phyloP scores from a whole-genome alignment of 2,329 filamentous ascomycete genomes.

The Microcera coccophila region DNA sequence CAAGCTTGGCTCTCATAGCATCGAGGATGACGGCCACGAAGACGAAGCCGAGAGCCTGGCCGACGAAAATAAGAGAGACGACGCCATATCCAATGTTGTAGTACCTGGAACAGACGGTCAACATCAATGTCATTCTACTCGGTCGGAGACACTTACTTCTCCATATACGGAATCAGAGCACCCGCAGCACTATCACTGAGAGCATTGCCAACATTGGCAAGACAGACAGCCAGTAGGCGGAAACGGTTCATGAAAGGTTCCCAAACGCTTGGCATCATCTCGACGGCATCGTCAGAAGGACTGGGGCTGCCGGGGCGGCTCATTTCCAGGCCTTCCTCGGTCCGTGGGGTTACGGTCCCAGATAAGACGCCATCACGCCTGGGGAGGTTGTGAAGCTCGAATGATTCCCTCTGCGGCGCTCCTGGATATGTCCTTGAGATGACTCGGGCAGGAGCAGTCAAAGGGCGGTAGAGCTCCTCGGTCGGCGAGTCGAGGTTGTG shows the following conservation, averaged over 20 bases:
- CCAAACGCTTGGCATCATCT: constrained; percentile 54
- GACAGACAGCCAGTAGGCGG: constrained; percentile 59
- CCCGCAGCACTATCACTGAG: constrained; percentile 73
- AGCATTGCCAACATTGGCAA: constrained; percentile 65
- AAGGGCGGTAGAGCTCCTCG: constrained; percentile 21
- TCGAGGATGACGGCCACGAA: constrained; percentile 67
- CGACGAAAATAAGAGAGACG: constrained; percentile 78
- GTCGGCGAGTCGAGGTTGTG: constrained; percentile 11
- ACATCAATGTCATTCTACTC: neutral
- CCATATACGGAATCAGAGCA: constrained; percentile 77
- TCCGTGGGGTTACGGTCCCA: constrained; percentile 8
- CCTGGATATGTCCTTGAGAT: constrained; percentile 39
- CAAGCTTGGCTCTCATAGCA: constrained; percentile 56
- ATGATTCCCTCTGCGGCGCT: constrained; percentile 31
- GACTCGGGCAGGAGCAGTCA: constrained; percentile 33
- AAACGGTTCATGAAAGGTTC: constrained; percentile 66
- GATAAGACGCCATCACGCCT: constrained; percentile 5
- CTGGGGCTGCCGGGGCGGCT: constrained; percentile 49
- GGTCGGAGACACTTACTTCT: constrained; percentile 42
- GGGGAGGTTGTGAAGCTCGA: constrained; percentile 28
- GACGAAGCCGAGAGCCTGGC: constrained; percentile 74
- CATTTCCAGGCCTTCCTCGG: constrained; percentile 43
- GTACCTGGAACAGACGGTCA: constrained; percentile 36
- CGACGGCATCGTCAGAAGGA: constrained; percentile 36
- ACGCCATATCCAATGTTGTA: constrained; percentile 74